Evolutionary conservation across 495 filamentous ascomycete species (phyloP).

Genomic region (Neurospora hispaniola): DNA sequence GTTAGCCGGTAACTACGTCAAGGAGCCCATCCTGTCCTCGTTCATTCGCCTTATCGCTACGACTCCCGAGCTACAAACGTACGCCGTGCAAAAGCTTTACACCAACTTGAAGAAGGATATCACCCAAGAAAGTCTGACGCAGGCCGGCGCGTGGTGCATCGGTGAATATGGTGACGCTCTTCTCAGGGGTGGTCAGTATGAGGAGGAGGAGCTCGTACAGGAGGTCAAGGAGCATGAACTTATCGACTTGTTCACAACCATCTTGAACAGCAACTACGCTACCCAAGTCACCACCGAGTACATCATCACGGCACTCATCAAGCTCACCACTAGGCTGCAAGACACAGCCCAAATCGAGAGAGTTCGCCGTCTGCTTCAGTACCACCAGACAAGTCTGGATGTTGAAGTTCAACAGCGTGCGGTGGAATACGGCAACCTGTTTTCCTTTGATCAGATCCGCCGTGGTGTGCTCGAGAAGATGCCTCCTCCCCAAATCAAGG

Average conservation of each 20-base stretch:
- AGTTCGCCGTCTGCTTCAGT: slow-evolving; percentile 63
- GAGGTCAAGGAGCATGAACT: slow-evolving; percentile 86
- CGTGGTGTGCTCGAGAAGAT: slow-evolving; percentile 91
- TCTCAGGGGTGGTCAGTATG: slow-evolving; percentile 79
- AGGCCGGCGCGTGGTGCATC: slow-evolving; percentile 96
- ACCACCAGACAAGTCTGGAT: slow-evolving; percentile 71
- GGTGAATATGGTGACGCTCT: slow-evolving; percentile 92
- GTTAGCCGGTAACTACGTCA: slow-evolving; percentile 90
- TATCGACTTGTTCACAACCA: slow-evolving; percentile 79
- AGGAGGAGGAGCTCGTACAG: slow-evolving; percentile 86
- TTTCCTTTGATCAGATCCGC: slow-evolving; percentile 77
- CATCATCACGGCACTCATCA: slow-evolving; percentile 89
- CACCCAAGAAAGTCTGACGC: slow-evolving; percentile 86
- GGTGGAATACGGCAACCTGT: slow-evolving; percentile 90
- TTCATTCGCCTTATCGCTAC: slow-evolving; percentile 94
- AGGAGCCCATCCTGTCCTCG: slow-evolving; percentile 93
- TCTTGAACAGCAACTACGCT: slow-evolving; percentile 87
- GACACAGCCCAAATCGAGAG: slow-evolving; percentile 77
- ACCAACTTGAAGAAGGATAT: slow-evolving; percentile 85
- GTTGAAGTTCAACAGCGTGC: slow-evolving; percentile 93
- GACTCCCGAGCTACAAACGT: slow-evolving; percentile 87
- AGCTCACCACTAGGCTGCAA: slow-evolving; percentile 80
- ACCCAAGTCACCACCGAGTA: slow-evolving; percentile 87
- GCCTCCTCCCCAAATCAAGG: slow-evolving; percentile 92
- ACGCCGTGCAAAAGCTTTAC: slow-evolving; percentile 93